Evolutionary conservation across 176 grass and related monocot species (phyloP).

Genomic region (Oropetium thomaeum): DNA sequence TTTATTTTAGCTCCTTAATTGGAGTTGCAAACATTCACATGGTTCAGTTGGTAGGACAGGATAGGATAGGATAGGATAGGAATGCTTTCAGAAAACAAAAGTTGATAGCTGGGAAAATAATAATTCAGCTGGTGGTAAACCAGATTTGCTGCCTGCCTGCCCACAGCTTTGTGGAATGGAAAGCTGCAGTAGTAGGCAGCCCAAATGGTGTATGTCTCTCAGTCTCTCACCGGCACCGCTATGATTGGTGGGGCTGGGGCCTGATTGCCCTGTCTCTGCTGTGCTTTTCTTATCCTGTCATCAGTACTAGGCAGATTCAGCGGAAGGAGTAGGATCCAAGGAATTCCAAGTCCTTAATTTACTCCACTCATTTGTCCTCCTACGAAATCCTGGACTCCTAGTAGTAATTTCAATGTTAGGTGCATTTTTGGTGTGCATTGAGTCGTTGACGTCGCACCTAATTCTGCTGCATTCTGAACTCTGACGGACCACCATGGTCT

Average conservation of each 20-base stretch:
- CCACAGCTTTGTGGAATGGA: conserved; percentile 27
- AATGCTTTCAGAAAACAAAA: too few relatives aligned
- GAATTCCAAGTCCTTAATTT: conserved; percentile 7
- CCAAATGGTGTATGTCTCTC: too few relatives aligned
- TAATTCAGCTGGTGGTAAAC: conserved; percentile 2
- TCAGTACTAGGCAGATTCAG: conserved; percentile 7
- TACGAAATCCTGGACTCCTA: too few relatives aligned
- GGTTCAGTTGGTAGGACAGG: not conserved
- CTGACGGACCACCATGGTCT: not conserved
- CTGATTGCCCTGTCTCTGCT: conserved; percentile 28
- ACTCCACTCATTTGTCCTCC: not conserved
- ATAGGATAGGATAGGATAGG: too few relatives aligned
- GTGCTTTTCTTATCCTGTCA: conserved; percentile 22
- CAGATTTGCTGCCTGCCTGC: conserved; percentile 23
- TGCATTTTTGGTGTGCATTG: not conserved
- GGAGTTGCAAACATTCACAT: conserved; percentile 9
- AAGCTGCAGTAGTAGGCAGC: not conserved
- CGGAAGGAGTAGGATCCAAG: conserved; percentile 39
- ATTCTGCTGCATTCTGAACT: not conserved
- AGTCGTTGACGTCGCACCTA: conserved; percentile 12
- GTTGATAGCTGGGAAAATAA: too few relatives aligned
- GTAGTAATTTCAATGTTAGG: not conserved
- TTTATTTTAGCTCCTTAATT: too few relatives aligned
- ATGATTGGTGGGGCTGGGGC: conserved; percentile 40
- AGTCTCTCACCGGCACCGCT: conserved; percentile 3